Base-by-base conservation (phyloP, 768 basidiomycete genomes). In the Phylloporus arenicola region DNA sequence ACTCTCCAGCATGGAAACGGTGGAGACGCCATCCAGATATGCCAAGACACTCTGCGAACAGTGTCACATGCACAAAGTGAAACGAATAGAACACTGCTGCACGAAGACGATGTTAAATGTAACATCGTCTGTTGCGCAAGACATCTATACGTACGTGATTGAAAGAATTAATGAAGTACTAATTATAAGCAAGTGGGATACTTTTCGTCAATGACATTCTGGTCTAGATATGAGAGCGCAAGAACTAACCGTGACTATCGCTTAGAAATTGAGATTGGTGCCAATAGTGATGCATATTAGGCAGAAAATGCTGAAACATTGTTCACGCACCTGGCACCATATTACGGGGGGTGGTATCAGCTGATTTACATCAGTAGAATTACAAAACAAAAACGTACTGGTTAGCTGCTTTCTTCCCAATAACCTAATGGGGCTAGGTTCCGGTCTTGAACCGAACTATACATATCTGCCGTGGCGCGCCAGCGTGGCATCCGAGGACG, bases 401-500 rank as follows among this genome's bases (percentile, higher is more conserved):
- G 8, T 17, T 17, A 8, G 16, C 27, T 16, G 25, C 25, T 27
- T 16, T 25, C 6, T 12, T 14, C 39, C 20, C 22, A 40, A 25
- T 1, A 40, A 14, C 40, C 40, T 42, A 16, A 42, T 14, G 25
- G 11, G 9, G 37, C 22, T 35, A 50, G 14, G 30, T 35, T n/a
- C 40, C 17, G n/a, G 39, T 34, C 34, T 22, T 20, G 29, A 38
- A 22, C 20, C n/a, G n/a, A 33, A 30, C 10, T 25, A 27, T 25
- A 38, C 6, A 25, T 38, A 45, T 53, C 16, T 29, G 38, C 27
- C 22, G 22, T 30, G 12, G 27, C 37, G 27, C n/a, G 25, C 20
- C n/a, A 24, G 27, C 34, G 20, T 47, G 42, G 38, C 38, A 22
- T 45, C 54, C 53, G 54, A 44, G 35, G 54, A 42, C 7, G 9